Evolutionary conservation across 148 eudicot genomes (phyloP), one percentile per base, ranked within the genome.

Genomic region (Beta vulgaris): DNA sequence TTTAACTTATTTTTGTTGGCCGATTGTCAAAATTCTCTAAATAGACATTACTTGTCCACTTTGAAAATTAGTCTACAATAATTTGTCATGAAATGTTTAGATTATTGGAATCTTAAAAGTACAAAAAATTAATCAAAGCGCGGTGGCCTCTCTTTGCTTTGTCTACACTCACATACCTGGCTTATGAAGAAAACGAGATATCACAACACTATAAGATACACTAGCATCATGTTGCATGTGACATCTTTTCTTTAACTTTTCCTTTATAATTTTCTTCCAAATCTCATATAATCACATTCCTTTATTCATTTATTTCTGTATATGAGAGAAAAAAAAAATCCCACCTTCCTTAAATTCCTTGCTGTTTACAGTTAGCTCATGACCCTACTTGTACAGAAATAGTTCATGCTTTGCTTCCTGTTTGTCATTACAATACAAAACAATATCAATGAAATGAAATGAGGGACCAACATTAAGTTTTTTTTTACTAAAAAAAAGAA

Each of bases 371-470:
- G 39, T 72, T 60, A 37, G 42, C 1, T 39, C 43, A 57, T 37
- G 65, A 36, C 75, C 75, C 75, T 72, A 72, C 75, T 16, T 60
- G 69, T 25, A 66, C 69, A n/a, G 48, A 23, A 39, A 12, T 63
- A 32, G 31, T 65, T 25, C 62, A 54, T 72, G 75, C 75, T 51
- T 57, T 72, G 49, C 19, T 54, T 72, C 32, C n/a, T 29, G 0
- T 51, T n/a, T 13, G 19, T 23, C 62, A 72, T 36, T 55, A 19
- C 49, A 39, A 37, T 12, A 55, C 49, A 40, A 35, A 36, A 7
- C 23, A 7, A 23, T 2, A 26, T 51, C 28, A 68, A 68, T 29
- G 32, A 4, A 18, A 6, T n/a, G n/a, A 29, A 68, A 6, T 3
- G 3, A 51, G 23, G 21, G 14, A 21, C 61, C 16, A 39, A 37